Conservation (phyloP, 306 rosid species). For the Crotalaria pallida region DNA sequence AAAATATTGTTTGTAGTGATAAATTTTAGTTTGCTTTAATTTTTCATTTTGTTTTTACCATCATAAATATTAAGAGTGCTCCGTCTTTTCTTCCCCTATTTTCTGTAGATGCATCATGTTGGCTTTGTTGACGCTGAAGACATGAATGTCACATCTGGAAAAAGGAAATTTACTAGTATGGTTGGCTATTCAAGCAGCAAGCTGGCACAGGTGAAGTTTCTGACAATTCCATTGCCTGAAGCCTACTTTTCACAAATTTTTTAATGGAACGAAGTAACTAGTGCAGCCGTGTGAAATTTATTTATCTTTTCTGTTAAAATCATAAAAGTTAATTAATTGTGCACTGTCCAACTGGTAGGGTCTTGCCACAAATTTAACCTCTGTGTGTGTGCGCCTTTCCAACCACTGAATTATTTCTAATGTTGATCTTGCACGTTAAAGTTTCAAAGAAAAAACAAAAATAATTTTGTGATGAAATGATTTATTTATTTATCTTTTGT, state of each 20-base stretch:
- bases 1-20: not conserved
- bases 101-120: constrained; percentile 78
- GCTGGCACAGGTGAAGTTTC: constrained; percentile 71
- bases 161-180: constrained; percentile 71
- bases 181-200: constrained; percentile 84
- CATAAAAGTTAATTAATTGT: not conserved
- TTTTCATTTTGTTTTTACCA: not conserved
- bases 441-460: not conserved
- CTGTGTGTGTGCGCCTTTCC: not conserved
- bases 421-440: not conserved
- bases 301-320: not conserved
- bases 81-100: not conserved
- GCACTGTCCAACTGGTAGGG: not conserved
- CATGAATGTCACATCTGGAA: constrained; percentile 73
- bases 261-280: not conserved
- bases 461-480: not conserved
- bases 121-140: constrained; percentile 90
- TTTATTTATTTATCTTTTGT: not conserved
- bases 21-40: not conserved
- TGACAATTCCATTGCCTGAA: not conserved
- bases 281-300: not conserved
- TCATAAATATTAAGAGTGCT: constrained; percentile 10
- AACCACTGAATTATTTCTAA: not conserved
- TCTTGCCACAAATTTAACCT: not conserved
- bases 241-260: not conserved